Evolutionary conservation across 805 yeast genomes (phyloP).

Genomic region (Sporopachydermia lactativora): DNA sequence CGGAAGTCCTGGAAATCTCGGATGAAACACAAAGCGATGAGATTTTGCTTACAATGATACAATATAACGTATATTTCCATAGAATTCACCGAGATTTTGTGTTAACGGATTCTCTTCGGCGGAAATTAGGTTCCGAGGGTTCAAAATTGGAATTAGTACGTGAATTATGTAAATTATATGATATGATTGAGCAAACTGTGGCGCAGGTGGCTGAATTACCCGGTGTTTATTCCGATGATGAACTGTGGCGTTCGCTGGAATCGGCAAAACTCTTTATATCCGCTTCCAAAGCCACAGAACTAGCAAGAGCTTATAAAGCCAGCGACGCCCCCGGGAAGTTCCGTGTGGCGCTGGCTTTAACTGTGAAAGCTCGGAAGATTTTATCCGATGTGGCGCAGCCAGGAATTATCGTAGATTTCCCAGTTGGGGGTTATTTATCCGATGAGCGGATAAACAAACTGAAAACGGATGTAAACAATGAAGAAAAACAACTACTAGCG

Average conservation of each 20-base stretch:
- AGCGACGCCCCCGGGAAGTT: slow-evolving; percentile 27
- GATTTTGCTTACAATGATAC: slow-evolving; percentile 61
- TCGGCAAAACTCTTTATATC: slow-evolving; percentile 33
- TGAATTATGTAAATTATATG: slow-evolving; percentile 35
- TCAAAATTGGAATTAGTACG: slow-evolving; percentile 8
- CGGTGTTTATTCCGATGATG: slow-evolving; percentile 83
- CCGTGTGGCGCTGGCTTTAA: slow-evolving; percentile 33
- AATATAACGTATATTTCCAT: slow-evolving; percentile 49
- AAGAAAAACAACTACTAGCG: slow-evolving; percentile 24
- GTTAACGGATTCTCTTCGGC: slow-evolving; percentile 25
- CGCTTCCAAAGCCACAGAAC: slow-evolving; percentile 26
- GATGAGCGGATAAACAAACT: slow-evolving; percentile 20
- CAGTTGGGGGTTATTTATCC: slow-evolving; percentile 21
- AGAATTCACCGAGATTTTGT: slow-evolving; percentile 60
- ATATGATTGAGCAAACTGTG: slow-evolving; percentile 37
- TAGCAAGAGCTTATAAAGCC: slow-evolving; percentile 26
- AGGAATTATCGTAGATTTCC: slow-evolving; percentile 20
- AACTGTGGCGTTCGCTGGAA: slow-evolving; percentile 38
- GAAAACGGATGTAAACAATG: slow-evolving; percentile 8
- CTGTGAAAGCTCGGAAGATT: slow-evolving; percentile 18
- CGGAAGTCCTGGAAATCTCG: slow-evolving; percentile 26
- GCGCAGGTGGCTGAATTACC: slow-evolving; percentile 64
- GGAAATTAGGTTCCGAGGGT: slow-evolving; percentile 8
- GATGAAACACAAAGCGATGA: slow-evolving; percentile 57
- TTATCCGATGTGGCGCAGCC: slow-evolving; percentile 10